A percentile compares a stretch with the other conserved stretches of the same genome.
phyloP scores from a whole-genome alignment of 805 yeast species.

The Zygosaccharomyces bailii region DNA sequence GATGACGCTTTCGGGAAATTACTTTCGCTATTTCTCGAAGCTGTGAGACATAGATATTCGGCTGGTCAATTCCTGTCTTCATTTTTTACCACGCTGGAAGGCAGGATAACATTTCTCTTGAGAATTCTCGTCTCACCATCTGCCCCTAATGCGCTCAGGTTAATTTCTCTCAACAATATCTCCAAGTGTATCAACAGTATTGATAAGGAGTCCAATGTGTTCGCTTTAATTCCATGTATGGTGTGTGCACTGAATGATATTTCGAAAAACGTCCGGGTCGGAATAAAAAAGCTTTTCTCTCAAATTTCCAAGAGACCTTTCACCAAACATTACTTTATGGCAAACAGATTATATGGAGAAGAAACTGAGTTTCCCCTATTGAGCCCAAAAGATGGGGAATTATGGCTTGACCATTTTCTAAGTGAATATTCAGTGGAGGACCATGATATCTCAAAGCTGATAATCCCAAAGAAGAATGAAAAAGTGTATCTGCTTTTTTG shows the following conservation, averaged over 20 bases:
- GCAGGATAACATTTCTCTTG: conserved; percentile 54
- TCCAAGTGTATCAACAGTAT: conserved; percentile 34
- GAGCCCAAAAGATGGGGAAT: conserved; percentile 60
- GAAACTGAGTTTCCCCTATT: conserved; percentile 48
- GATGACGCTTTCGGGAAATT: conserved; percentile 43
- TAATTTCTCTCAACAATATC: conserved; percentile 45
- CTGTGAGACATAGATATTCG: conserved; percentile 39
- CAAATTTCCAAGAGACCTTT: conserved; percentile 39
- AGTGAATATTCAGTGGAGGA: conserved; percentile 51
- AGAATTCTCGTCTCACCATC: conserved; percentile 55
- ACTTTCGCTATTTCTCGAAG: conserved; percentile 42
- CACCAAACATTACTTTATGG: conserved; percentile 46
- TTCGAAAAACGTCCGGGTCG: conserved; percentile 48
- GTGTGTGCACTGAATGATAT: conserved; percentile 52
- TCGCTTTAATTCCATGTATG: conserved; percentile 57
- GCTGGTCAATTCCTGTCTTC: conserved; percentile 35
- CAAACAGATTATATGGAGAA: conserved; percentile 56
- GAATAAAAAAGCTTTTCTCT: conserved; percentile 40
- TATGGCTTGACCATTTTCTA: conserved; percentile 41
- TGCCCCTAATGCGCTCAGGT: conserved; percentile 56
- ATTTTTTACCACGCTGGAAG: conserved; percentile 40
- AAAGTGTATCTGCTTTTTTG: conserved; percentile 59
- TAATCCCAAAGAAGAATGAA: conserved; percentile 53
- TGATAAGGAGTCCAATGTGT: conserved; percentile 41
- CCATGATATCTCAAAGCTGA: conserved; percentile 42